Evolutionary conservation across 805 yeast species (phyloP), one percentile per base, ranked within the genome.

Genomic region (Myxozyma mucilagina): DNA sequence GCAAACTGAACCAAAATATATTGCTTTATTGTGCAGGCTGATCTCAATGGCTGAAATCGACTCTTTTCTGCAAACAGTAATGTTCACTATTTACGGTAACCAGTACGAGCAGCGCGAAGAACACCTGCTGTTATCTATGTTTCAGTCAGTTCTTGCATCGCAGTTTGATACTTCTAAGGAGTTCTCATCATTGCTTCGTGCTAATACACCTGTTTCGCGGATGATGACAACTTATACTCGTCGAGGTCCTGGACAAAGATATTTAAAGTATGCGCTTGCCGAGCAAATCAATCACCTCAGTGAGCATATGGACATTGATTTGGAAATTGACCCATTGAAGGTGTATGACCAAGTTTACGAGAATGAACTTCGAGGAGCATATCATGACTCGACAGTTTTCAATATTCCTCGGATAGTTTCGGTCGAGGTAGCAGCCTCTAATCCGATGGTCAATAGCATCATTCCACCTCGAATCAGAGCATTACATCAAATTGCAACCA

Each of bases 81-180:
- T 75, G 77, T 75, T 75, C 65, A 73, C 74, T 10, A 70, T 76
- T 47, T 76, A 71, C 59, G 78, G 79, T n/a, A 76, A 75, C 61
- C 79, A 76, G 64, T 74, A 75, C 64, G 78, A 75, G 57, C 74
- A 73, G 60, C 72, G 78, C 32, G 78, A 76, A 64, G 79, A 76
- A 68, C 75, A 73, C 51, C 61, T 75, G 48, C 57, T 74, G 56
- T 66, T 76, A 45, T 66, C 73, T n/a, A 71, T 75, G 74, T 74
- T 76, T 53, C 77, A 73, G 60, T 71, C 72, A 11, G 78, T 75
- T 1, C 62, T 75, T 55, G 72, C 77, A 3, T 57, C 68, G 39
- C 77, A 75, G 59, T 75, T 76, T 52, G 78, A 76, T 7, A 51
- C 67, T 35, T 66, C 76, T 3, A 58, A 69, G 14, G 78, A 76